Conservation (phyloP, 78 protist genomes). For the Isochrysis galbana region DNA sequence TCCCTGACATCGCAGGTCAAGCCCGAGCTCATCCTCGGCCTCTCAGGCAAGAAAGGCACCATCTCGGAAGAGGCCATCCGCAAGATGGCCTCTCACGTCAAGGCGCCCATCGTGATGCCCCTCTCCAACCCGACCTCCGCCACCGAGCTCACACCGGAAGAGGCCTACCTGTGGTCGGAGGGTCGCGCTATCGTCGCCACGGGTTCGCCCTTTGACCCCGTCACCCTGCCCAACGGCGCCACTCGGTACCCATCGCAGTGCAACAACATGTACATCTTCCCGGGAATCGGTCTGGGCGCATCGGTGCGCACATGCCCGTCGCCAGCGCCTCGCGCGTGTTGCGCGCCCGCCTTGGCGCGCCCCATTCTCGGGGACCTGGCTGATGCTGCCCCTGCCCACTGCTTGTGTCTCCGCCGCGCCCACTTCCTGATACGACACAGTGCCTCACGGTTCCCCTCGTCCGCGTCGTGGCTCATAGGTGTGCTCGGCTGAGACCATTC, state of each 20-base stretch:
- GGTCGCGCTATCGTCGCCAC: slow-evolving; percentile 64
- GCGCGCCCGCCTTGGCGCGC: no score
- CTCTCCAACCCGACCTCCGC: slow-evolving; percentile 69
- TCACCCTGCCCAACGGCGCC: slow-evolving; percentile 1
- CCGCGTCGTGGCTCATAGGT: no score
- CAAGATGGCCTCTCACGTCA: slow-evolving; percentile 45
- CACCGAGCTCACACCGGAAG: slow-evolving; percentile 59
- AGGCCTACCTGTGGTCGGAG: slow-evolving; percentile 52
- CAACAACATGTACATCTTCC: slow-evolving; percentile 79
- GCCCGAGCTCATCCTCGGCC: slow-evolving; percentile 90
- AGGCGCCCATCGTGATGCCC: slow-evolving; percentile 90
- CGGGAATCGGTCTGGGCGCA: slow-evolving; percentile 71
- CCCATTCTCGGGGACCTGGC: slow-evolving; percentile 11
- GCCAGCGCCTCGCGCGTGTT: not conserved
- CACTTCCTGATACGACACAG: no score
- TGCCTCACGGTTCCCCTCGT: no score
- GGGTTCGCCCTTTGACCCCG: slow-evolving; percentile 66
- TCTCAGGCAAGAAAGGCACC: slow-evolving; percentile 67
- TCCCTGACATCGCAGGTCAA: no score
- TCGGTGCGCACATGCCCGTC: no score
- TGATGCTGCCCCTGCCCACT: no score
- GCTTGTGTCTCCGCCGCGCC: slow-evolving; percentile 28
- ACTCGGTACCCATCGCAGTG: slow-evolving; percentile 46
- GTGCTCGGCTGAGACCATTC: slow-evolving; percentile 13
- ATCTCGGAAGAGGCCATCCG: slow-evolving; percentile 80